Conservation (phyloP, 306 rosid genomes). For the Cucurbita moschata region DNA sequence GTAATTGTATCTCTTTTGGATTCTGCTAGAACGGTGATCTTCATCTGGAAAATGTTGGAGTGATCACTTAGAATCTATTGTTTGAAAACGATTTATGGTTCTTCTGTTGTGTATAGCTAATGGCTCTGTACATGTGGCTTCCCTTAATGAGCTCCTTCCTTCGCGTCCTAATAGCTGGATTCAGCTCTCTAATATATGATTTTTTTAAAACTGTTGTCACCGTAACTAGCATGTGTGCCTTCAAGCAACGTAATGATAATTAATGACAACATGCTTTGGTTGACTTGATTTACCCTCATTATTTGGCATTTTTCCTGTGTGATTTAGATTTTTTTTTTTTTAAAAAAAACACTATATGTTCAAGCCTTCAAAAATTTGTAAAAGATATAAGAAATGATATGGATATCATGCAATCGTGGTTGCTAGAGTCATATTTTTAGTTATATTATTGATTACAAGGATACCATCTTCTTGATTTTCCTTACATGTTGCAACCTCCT, state of each 20-base stretch:
- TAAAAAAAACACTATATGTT: background rate
- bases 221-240: background rate
- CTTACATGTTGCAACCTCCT: background rate
- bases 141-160: background rate
- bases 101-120: background rate
- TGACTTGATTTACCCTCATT: background rate
- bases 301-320: background rate
- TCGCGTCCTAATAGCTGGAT: background rate
- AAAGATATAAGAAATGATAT: background rate
- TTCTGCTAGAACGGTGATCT: background rate
- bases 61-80: background rate
- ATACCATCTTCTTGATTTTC: background rate
- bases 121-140: background rate
- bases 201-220: background rate
- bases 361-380: background rate
- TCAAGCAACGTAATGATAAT: background rate
- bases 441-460: background rate
- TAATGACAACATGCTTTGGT: background rate
- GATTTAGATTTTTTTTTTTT: background rate
- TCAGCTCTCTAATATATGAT: background rate
- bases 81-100: background rate
- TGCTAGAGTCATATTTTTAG: background rate
- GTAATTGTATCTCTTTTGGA: background rate
- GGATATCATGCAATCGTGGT: background rate
- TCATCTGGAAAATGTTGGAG: background rate